A percentile compares a stretch with the other conserved stretches of the same genome.
phyloP scores from a whole-genome alignment of 2,329 filamentous ascomycete species.

The Penicillium verrucosum region DNA sequence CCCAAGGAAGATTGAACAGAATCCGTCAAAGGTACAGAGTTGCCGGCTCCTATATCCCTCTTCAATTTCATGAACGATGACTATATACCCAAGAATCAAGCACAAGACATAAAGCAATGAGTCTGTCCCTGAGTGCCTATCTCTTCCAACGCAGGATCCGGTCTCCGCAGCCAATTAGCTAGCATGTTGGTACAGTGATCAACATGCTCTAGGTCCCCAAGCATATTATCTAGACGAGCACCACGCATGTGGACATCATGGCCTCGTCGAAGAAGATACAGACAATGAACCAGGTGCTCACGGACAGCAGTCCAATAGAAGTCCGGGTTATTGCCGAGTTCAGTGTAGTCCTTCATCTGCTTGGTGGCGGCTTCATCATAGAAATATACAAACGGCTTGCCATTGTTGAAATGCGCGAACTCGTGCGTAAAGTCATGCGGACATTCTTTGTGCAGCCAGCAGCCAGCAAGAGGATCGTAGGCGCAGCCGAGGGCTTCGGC shows the following conservation, averaged over 20 bases:
- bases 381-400: constrained; percentile 16
- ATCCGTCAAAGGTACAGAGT: neutral
- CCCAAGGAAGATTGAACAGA: neutral
- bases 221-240: constrained; percentile 16
- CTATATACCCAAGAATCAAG: constrained; percentile 1
- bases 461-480: constrained; percentile 16
- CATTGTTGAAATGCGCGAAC: constrained; percentile 13
- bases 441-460: constrained; percentile 17
- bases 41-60: neutral
- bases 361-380: constrained; percentile 13
- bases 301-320: constrained; percentile 11
- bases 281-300: constrained; percentile 14
- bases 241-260: constrained; percentile 17
- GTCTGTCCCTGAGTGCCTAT: constrained; percentile 13
- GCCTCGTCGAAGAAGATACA: constrained; percentile 14
- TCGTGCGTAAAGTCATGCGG: constrained; percentile 12
- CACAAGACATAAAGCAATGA: constrained; percentile 15
- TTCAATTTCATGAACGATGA: neutral
- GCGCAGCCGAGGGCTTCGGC: constrained; percentile 11
- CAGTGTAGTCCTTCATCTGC: constrained; percentile 13
- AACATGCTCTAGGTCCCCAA: constrained; percentile 15
- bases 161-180: constrained; percentile 12
- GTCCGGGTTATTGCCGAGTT: constrained; percentile 8
- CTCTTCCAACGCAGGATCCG: constrained; percentile 7
- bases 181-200: constrained; percentile 18